These are phyloP conservation scores for Penicillium arizonense DNA, from an alignment of 495 filamentous ascomycete species.

Conservation along the genomic window DNA sequence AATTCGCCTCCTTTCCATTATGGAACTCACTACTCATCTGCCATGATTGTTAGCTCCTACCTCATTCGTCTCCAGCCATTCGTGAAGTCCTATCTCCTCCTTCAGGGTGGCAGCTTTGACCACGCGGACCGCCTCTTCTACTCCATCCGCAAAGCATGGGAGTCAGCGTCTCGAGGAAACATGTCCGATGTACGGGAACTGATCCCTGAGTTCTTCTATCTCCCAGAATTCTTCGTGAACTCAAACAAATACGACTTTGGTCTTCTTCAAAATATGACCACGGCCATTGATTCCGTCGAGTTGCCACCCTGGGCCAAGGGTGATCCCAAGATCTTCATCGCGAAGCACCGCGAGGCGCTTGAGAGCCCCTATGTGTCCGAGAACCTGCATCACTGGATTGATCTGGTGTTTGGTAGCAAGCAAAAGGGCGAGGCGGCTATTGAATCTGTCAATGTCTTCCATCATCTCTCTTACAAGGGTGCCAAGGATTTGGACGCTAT, in stretches of 20 bases:
- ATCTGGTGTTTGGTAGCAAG: conserved; percentile 92
- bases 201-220: conserved; percentile 94
- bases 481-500: conserved; percentile 92
- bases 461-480: conserved; percentile 90
- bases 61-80: conserved; percentile 94
- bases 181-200: conserved; percentile 93
- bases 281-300: conserved; percentile 76
- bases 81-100: conserved; percentile 92
- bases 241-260: conserved; percentile 94
- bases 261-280: conserved; percentile 72
- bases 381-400: conserved; percentile 92
- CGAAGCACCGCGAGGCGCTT: conserved; percentile 89
- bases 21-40: conserved; percentile 97
- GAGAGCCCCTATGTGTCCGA: conserved; percentile 93
- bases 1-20: conserved; percentile 86
- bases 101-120: conserved; percentile 95
- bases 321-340: conserved; percentile 92
- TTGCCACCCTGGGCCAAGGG: conserved; percentile 97
- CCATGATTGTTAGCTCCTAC: conserved; percentile 97
- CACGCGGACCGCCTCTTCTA: conserved; percentile 95
- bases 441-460: conserved; percentile 92
- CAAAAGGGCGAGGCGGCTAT: conserved; percentile 92
- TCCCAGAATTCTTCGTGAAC: conserved; percentile 90
- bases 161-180: conserved; percentile 82
- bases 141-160: conserved; percentile 88